These are phyloP conservation scores for Pseudopediastrum boryanum DNA, from an alignment of 139 green algal species.

Conservation along the genomic window DNA sequence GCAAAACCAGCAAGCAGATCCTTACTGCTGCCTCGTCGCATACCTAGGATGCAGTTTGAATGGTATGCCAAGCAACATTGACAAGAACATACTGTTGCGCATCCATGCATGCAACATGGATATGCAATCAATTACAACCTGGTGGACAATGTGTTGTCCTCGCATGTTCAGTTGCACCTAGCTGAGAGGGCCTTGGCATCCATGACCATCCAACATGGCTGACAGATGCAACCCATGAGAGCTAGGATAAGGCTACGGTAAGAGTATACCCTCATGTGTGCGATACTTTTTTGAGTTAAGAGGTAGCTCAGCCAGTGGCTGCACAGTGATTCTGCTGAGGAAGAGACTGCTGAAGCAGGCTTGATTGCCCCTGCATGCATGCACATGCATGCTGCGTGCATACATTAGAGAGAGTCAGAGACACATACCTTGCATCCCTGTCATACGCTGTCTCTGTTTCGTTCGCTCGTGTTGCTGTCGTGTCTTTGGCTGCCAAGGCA, in stretches of 20 bases:
- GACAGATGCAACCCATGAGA: background rate
- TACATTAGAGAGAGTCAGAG: background rate
- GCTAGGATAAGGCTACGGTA: background rate
- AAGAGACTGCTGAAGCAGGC: too few species aligned
- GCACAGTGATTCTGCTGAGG: too few species aligned
- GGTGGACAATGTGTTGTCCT: background rate
- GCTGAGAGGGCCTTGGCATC: background rate
- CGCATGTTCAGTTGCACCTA: too few species aligned
- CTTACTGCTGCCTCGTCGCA: background rate
- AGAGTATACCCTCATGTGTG: background rate
- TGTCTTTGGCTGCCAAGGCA: conserved; percentile 48
- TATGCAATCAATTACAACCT: background rate
- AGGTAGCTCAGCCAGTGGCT: background rate
- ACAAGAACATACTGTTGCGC: background rate
- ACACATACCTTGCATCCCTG: conserved; percentile 68
- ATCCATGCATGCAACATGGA: background rate
- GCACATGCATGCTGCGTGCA: background rate
- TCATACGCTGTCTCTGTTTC: conserved; percentile 86
- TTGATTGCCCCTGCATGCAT: background rate
- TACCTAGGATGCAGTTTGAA: background rate
- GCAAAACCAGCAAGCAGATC: background rate
- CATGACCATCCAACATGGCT: background rate
- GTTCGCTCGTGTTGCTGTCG: conserved; percentile 61
- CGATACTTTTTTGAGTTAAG: background rate
- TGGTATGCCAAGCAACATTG: too few species aligned